phyloP scores from a whole-genome alignment of 208 protist species.

The Strigomonas oncopelti region DNA sequence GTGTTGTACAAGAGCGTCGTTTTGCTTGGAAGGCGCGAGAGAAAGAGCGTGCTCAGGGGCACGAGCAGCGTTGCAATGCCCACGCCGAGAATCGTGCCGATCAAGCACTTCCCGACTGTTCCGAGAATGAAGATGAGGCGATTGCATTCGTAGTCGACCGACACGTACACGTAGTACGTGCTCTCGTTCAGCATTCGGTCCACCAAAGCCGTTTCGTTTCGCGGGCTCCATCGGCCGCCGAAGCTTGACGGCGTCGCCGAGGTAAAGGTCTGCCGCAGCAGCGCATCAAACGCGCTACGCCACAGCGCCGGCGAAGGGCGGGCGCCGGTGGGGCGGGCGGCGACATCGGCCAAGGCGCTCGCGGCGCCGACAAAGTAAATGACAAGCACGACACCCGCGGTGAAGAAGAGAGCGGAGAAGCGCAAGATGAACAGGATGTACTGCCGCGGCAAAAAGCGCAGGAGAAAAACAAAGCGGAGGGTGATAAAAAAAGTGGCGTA shows the following conservation, averaged over 20 bases:
- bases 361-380: slow-evolving; percentile 57
- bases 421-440: slow-evolving; percentile 41
- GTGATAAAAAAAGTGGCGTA: slow-evolving; percentile 69
- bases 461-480: slow-evolving; percentile 54
- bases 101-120: slow-evolving; percentile 40
- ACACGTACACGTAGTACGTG: slow-evolving; percentile 11
- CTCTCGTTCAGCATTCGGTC: slow-evolving; percentile 24
- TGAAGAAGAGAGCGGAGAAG: slow-evolving; percentile 24
- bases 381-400: slow-evolving; percentile 26
- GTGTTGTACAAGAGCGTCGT: slow-evolving; percentile 49
- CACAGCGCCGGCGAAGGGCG: slow-evolving; percentile 27
- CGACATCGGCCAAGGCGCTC: slow-evolving; percentile 50
- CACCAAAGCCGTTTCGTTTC: slow-evolving; percentile 35
- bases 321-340: slow-evolving; percentile 15
- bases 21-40: slow-evolving; percentile 43
- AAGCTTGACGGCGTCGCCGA: slow-evolving; percentile 27
- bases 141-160: slow-evolving; percentile 21
- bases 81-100: slow-evolving; percentile 45
- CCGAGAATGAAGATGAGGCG: slow-evolving; percentile 49
- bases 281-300: slow-evolving; percentile 39
- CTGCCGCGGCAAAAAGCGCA: slow-evolving; percentile 56
- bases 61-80: slow-evolving; percentile 40
- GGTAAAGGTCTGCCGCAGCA: slow-evolving; percentile 60
- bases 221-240: slow-evolving; percentile 31
- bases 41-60: slow-evolving; percentile 46